These are phyloP conservation scores for Athelia sp. DNA, from an alignment of 1,284 basidiomycete species.

Conservation along the genomic window DNA sequence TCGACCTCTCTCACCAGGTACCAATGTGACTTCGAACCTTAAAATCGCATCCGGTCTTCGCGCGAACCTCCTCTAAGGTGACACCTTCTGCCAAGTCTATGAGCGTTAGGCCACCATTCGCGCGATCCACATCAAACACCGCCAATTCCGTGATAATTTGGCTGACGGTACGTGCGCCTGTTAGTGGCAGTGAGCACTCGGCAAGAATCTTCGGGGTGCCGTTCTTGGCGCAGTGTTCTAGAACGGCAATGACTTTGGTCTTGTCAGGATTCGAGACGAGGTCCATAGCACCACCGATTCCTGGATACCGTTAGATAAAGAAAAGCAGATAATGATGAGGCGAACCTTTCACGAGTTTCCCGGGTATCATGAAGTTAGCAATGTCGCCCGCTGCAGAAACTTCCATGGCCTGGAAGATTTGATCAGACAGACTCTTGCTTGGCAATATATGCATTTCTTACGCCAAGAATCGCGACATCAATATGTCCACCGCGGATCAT, in stretches of 20 bases:
- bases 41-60: conserved; percentile 84
- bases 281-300: conserved; percentile 96
- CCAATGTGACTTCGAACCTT: conserved; percentile 43
- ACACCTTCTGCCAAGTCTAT: conserved; percentile 83
- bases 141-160: conserved; percentile 91
- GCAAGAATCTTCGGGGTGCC: conserved; percentile 86
- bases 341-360: conserved; percentile 81
- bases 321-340: neutral
- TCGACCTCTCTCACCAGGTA: conserved; percentile 22
- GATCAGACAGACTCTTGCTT: no score
- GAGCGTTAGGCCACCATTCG: conserved; percentile 68
- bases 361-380: conserved; percentile 98
- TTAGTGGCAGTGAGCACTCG: conserved; percentile 81
- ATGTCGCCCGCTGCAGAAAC: conserved; percentile 91
- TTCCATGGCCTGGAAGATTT: conserved; percentile 74
- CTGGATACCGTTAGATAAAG: conserved; percentile 27
- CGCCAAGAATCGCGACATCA: conserved; percentile 85
- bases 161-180: conserved; percentile 82
- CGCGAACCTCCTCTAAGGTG: conserved; percentile 77
- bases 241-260: conserved; percentile 84
- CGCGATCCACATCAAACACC: conserved; percentile 85
- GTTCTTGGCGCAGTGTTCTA: conserved; percentile 89
- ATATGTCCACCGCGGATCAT: conserved; percentile 98
- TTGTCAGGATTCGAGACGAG: conserved; percentile 90
- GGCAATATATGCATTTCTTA: conserved; percentile 24